A percentile compares a stretch with the other conserved stretches of the same genome.
These are phyloP conservation scores for Pseudozyma tsukubaensis DNA, from an alignment of 1,284 basidiomycete genomes.

Conservation along the genomic window DNA sequence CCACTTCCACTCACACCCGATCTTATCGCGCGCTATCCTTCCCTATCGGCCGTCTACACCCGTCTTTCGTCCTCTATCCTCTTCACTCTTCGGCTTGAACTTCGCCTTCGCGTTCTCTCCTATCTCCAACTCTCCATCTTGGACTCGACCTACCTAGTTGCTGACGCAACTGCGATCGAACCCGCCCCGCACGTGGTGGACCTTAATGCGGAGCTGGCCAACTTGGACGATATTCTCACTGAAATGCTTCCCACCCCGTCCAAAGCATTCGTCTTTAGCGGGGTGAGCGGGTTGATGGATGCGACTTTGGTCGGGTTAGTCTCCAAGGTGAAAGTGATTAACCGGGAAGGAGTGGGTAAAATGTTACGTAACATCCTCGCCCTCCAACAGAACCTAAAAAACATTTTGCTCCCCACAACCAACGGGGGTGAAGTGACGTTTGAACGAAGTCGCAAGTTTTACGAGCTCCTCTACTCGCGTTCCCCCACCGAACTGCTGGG, in stretches of 20 bases:
- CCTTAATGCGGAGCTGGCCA: slow-evolving; percentile 83
- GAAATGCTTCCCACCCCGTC: slow-evolving; percentile 45
- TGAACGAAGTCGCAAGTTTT: slow-evolving; percentile 81
- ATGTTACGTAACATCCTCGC: slow-evolving; percentile 90
- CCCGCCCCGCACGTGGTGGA: slow-evolving; percentile 91
- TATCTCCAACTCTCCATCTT: slow-evolving; percentile 82
- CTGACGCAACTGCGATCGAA: slow-evolving; percentile 77
- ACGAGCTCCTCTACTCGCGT: slow-evolving; percentile 71
- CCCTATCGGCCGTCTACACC: slow-evolving; percentile 87
- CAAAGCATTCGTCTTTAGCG: slow-evolving; percentile 83
- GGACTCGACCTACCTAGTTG: slow-evolving; percentile 73
- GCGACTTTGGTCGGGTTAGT: slow-evolving; percentile 82
- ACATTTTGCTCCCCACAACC: slow-evolving; percentile 63
- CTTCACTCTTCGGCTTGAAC: slow-evolving; percentile 87
- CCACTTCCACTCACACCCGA: slow-evolving; percentile 51
- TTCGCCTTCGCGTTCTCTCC: slow-evolving; percentile 85
- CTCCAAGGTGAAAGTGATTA: slow-evolving; percentile 78
- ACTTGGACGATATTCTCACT: slow-evolving; percentile 76
- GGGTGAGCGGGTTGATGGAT: slow-evolving; percentile 88
- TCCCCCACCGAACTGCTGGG: slow-evolving; percentile 15
- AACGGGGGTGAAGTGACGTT: slow-evolving; percentile 75
- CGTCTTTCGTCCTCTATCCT: slow-evolving; percentile 87
- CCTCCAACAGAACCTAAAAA: slow-evolving; percentile 89
- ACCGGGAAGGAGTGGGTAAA: slow-evolving; percentile 84
- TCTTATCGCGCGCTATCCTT: slow-evolving; percentile 71